phyloP scores from a whole-genome alignment of 805 yeast species.

The Metschnikowia kunwiensis region DNA sequence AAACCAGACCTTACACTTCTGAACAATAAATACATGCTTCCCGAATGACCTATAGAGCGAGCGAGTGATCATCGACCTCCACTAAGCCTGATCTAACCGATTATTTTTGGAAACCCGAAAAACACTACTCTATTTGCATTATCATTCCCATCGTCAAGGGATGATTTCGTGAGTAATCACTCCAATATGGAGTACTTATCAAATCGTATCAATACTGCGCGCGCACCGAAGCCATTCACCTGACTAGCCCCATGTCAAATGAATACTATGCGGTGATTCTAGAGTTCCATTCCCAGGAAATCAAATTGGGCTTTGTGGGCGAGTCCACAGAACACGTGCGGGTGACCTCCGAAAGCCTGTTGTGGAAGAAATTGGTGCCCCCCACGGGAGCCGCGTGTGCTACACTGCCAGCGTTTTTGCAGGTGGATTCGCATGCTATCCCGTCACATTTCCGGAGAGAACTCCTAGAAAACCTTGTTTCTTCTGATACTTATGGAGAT shows the following conservation, averaged over 20 bases:
- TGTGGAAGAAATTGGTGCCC: slow-evolving; percentile 14
- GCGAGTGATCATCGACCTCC: too few relatives aligned
- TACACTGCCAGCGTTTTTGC: slow-evolving; percentile 12
- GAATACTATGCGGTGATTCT: slow-evolving; percentile 20
- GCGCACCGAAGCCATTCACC: too few relatives aligned
- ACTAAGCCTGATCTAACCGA: too few relatives aligned
- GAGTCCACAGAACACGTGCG: slow-evolving; percentile 12
- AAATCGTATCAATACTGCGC: too few relatives aligned
- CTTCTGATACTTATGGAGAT: not conserved
- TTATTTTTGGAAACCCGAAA: too few relatives aligned
- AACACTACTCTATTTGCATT: too few relatives aligned
- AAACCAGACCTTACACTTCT: too few relatives aligned
- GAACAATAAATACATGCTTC: too few relatives aligned
- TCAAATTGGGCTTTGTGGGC: slow-evolving; percentile 19
- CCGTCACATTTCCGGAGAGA: slow-evolving; percentile 1
- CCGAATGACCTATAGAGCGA: too few relatives aligned
- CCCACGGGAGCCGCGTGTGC: not conserved
- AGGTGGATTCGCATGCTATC: slow-evolving; percentile 14
- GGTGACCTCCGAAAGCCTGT: slow-evolving; percentile 3
- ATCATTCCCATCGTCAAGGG: too few relatives aligned
- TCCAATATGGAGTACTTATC: too few relatives aligned
- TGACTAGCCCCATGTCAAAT: slow-evolving; percentile 19
- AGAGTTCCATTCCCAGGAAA: slow-evolving; percentile 11
- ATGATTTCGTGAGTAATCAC: too few relatives aligned
- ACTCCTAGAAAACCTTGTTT: not conserved